Conservation (phyloP, 2,329 filamentous ascomycete species). For the Phialemoniopsis sp. region DNA sequence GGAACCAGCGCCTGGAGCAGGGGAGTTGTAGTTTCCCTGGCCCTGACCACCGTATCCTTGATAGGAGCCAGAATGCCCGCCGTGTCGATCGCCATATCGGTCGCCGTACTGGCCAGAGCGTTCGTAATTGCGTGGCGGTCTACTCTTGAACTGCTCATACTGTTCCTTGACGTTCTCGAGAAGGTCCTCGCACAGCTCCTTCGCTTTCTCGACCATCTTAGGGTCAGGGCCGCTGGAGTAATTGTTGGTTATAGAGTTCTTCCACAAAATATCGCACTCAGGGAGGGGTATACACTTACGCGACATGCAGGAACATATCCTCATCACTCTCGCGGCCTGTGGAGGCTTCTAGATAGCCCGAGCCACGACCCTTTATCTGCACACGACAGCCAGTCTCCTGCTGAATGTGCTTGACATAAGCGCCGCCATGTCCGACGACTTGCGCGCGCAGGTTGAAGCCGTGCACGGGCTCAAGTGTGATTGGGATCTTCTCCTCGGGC, state of each 20-base stretch:
- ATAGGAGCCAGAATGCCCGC: conserved; percentile 26
- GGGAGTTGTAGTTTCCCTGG: conserved; percentile 30
- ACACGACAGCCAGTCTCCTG: conserved; percentile 92
- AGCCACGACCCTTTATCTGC: conserved; percentile 95
- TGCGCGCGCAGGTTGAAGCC: conserved; percentile 96
- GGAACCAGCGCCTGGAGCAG: conserved; percentile 28
- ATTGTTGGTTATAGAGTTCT: background rate
- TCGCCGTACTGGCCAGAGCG: conserved; percentile 41
- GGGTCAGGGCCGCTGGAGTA: conserved; percentile 73
- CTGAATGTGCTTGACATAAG: conserved; percentile 98
- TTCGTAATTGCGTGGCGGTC: conserved; percentile 65
- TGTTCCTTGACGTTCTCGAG: conserved; percentile 82
- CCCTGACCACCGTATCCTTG: conserved; percentile 24
- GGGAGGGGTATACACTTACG: conserved; percentile 59
- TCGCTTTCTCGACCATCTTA: conserved; percentile 79
- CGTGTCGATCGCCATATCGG: conserved; percentile 36
- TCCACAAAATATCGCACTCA: conserved; percentile 22
- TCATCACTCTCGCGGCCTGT: conserved; percentile 92
- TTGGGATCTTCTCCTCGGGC: conserved; percentile 93
- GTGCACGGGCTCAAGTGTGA: conserved; percentile 83
- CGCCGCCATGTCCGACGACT: conserved; percentile 89
- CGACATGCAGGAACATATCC: conserved; percentile 93
- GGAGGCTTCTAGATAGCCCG: conserved; percentile 85
- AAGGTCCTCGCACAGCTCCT: conserved; percentile 84
- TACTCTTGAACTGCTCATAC: conserved; percentile 87